A percentile compares a stretch with the other conserved stretches of the same genome.
Evolutionary conservation across 306 rosid genomes (phyloP).

Genomic region (Trifolium repens): DNA sequence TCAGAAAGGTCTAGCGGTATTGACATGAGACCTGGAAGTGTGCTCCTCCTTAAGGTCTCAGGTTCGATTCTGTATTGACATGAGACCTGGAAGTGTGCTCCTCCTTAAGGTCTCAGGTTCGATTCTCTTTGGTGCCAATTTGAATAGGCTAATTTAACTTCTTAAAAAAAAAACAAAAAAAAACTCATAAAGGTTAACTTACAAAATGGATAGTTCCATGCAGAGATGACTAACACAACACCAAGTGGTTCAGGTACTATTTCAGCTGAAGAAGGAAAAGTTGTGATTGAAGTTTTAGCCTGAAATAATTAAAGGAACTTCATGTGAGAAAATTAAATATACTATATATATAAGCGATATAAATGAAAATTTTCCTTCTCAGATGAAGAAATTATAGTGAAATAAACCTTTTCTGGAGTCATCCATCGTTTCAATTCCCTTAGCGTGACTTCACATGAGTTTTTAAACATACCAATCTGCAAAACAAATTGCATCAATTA

Average conservation of each 20-base stretch:
- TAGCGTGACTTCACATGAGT: slow-evolving; percentile 59
- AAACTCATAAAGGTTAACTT: slow-evolving; percentile 3
- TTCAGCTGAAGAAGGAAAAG: slow-evolving; percentile 93
- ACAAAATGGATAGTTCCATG: slow-evolving; percentile 98
- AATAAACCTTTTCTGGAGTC: slow-evolving; percentile 77
- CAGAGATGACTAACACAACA: slow-evolving; percentile 75
- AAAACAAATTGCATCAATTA: slow-evolving; percentile 38
- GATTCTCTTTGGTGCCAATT: too few relatives aligned
- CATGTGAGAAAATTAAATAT: background rate
- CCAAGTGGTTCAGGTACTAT: slow-evolving; percentile 94
- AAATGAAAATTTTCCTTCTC: background rate
- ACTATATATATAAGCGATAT: slow-evolving; percentile 6
- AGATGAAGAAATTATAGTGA: slow-evolving; percentile 21
- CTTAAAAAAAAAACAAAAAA: background rate
- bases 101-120: too few relatives aligned
- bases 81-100: too few relatives aligned
- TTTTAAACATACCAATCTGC: slow-evolving; percentile 75
- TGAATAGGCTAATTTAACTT: too few relatives aligned
- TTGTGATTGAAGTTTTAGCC: slow-evolving; percentile 73
- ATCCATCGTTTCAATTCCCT: slow-evolving; percentile 76
- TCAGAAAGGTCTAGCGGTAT: too few relatives aligned
- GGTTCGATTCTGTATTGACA: too few relatives aligned
- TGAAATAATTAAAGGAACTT: slow-evolving; percentile 43
- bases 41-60: too few relatives aligned
- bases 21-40: too few relatives aligned